Evolutionary conservation across 2,329 filamentous ascomycete genomes (phyloP).

Genomic region (Arthrobotrys conoides): DNA sequence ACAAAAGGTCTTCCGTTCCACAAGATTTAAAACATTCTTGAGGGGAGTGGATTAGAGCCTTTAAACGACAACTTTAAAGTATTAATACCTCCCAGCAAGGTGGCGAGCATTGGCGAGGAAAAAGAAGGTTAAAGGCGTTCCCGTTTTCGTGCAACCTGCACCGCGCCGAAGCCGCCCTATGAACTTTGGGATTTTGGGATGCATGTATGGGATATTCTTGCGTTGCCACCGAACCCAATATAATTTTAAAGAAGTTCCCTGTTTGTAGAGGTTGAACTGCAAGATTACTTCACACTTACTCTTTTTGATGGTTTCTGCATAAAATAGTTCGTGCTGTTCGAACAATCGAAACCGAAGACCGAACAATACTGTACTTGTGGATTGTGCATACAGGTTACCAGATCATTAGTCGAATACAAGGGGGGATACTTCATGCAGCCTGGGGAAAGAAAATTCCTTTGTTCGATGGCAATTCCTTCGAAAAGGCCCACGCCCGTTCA

Average conservation of each 20-base stretch:
- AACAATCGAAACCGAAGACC: background rate
- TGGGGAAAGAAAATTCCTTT: slow-evolving; percentile 4
- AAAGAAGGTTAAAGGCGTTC: slow-evolving; percentile 23
- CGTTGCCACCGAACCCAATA: slow-evolving; percentile 39
- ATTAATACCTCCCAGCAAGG: slow-evolving; percentile 15
- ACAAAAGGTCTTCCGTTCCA: slow-evolving; percentile 7
- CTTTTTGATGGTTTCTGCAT: background rate
- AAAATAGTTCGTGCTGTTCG: background rate
- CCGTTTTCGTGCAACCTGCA: slow-evolving; percentile 50
- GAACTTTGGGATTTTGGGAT: slow-evolving; percentile 1
- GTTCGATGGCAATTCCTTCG: slow-evolving; percentile 11
- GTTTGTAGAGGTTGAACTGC: slow-evolving; percentile 5
- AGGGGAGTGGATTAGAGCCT: slow-evolving; percentile 23
- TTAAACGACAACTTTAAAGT: slow-evolving; percentile 13
- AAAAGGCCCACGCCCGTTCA: slow-evolving; percentile 2
- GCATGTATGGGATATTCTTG: too few relatives aligned
- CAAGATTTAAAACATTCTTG: slow-evolving; percentile 14
- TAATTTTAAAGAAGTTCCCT: background rate
- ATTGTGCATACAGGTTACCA: slow-evolving; percentile 19
- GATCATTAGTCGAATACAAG: slow-evolving; percentile 21
- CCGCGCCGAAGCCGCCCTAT: slow-evolving; percentile 3
- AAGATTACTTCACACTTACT: slow-evolving; percentile 13
- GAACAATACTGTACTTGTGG: slow-evolving; percentile 7
- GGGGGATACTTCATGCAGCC: slow-evolving; percentile 17
- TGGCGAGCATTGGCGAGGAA: slow-evolving; percentile 33